phyloP scores from a whole-genome alignment of 2,329 filamentous ascomycete genomes.

The Akanthomyces uredinophilus region DNA sequence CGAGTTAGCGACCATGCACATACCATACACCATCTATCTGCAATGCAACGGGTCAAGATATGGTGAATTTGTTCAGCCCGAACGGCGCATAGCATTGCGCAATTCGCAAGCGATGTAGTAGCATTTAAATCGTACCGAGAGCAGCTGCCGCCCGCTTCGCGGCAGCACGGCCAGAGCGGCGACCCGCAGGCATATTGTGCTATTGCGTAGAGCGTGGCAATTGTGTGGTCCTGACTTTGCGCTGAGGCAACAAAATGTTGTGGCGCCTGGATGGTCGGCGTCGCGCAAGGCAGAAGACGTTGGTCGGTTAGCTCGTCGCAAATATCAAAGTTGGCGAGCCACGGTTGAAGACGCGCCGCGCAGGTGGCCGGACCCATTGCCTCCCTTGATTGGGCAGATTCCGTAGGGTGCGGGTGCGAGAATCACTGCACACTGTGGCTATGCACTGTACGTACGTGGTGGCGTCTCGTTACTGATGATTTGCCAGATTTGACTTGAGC shows the following conservation, averaged over 20 bases:
- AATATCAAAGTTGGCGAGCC: constrained; percentile 3
- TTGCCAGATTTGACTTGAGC: no score
- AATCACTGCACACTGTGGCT: constrained; percentile 18
- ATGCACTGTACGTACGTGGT: constrained; percentile 10
- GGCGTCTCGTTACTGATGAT: no score
- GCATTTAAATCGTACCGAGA: constrained; percentile 39
- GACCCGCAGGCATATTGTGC: constrained; percentile 27
- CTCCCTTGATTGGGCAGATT: constrained; percentile 23
- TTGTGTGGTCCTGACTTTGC: neutral
- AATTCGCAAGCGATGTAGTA: neutral
- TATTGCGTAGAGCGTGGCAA: neutral
- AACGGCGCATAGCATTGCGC: constrained; percentile 2
- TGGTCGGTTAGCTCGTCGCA: neutral
- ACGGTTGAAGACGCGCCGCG: constrained; percentile 25
- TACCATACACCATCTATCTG: neutral
- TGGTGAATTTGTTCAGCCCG: neutral
- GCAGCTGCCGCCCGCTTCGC: constrained; percentile 50
- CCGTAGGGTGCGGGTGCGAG: neutral
- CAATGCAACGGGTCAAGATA: neutral
- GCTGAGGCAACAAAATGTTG: neutral
- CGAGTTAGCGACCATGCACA: neutral
- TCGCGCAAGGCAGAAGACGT: neutral
- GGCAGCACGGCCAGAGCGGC: constrained; percentile 48
- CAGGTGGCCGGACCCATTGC: constrained; percentile 7
- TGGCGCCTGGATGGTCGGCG: neutral